Conservation (phyloP, 116 monocot genomes). For the Dioscorea cayenensis region DNA sequence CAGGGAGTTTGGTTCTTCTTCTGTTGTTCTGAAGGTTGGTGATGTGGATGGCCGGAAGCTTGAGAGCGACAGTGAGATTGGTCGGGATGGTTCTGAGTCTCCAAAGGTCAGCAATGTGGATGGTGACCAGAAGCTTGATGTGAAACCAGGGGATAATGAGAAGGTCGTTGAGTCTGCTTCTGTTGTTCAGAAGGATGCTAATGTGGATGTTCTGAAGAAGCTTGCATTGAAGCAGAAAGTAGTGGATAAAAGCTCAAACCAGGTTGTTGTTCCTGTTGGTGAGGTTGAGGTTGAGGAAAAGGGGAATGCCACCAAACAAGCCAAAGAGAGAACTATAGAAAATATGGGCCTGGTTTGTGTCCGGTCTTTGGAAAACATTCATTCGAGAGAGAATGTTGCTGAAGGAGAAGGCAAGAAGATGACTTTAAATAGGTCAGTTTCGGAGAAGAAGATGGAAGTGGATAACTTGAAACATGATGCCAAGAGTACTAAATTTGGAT, state of each 20-base stretch:
- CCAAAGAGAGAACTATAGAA: not conserved
- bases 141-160: too few species aligned
- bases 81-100: not conserved
- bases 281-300: conserved; percentile 4
- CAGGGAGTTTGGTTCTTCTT: not conserved
- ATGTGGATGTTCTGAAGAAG: not conserved
- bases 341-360: not conserved
- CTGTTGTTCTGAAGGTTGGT: not conserved
- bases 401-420: not conserved
- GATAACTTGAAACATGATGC: not conserved
- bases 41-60: not conserved
- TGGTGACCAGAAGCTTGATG: too few species aligned
- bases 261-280: not conserved
- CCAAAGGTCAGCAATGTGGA: not conserved
- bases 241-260: not conserved
- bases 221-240: not conserved
- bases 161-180: too few species aligned
- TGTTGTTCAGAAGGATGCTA: too few species aligned
- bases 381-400: not conserved
- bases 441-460: conserved; percentile 9
- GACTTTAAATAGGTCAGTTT: not conserved
- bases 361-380: not conserved
- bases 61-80: too few species aligned
- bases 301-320: not conserved
- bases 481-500: conserved; percentile 8